Base-by-base conservation (phyloP, 2,329 filamentous ascomycete species). In the Zasmidium citrigriseum region DNA sequence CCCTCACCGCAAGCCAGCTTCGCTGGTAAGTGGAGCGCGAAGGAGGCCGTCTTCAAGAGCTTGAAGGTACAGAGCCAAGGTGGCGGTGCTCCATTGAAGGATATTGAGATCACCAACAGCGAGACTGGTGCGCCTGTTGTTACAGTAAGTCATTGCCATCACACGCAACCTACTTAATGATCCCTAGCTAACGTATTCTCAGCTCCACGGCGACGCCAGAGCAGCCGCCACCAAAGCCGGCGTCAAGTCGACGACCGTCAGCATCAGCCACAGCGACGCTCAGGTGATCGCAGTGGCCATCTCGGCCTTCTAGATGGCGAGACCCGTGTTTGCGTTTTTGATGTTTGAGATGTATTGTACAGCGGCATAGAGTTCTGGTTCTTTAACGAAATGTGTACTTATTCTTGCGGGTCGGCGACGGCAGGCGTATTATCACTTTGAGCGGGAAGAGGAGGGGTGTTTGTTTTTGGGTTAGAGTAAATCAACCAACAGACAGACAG, bases 11-110 rank as follows among this genome's bases (percentile, higher is more conserved):
- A 91, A 72, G 90, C 93, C 65, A 96, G 91, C 52, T 99, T 97
- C 77, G 91, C 93, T 4, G 95, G 95, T 51, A 87, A 92, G 67
- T 99, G 95, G 95, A 93, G 89, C 70, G 95, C 95, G 34, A 99
- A 99, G 81, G 95, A 99, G 79, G 95, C 95, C 24, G 93, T 99
- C 0, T 99, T 99, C 84, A 99, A 99, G 85, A 92, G 91, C 38
- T 82, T 99, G 14, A 92, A 93, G 66, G 93, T 98, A 12, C 79
- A 84, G 67, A 89, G 93, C 76, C 88, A 90, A 77, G 95, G 95
- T 61, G 93, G 89, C 10, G 95, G 96, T 64, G 93, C 95, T 59
- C 83, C 91, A 16, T 77, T 99, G 77, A 95, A 89, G 81, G 93
- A 98, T 45, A 99, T 99, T 79, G 96, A 99, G 79, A 93, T 99